Evolutionary conservation across 345 rosid genomes (phyloP), one percentile per base, ranked within the genome.

Genomic region (Hirschfeldia incana): DNA sequence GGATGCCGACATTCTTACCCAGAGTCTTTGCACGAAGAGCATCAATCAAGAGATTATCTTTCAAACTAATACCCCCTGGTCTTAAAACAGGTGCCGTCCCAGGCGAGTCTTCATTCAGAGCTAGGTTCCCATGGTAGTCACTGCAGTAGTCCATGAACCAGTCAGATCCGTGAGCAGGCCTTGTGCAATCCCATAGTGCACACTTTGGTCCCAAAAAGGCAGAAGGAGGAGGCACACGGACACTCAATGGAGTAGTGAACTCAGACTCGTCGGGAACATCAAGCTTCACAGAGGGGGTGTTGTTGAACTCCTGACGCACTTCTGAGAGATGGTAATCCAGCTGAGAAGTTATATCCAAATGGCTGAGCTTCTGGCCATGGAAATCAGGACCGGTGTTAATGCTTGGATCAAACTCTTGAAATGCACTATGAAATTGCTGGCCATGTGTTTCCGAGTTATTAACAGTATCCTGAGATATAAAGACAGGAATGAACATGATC

Each of bases 151-250:
- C 89, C 68, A 76, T 51, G 57, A 69, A 85, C 86, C 85, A 84
- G 15, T 87, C 91, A 37, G 83, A 81, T 37, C 87, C 91, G 32
- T 87, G 90, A 80, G 92, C 91, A 55, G 98, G 98, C 80, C 97
- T 87, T 51, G 91, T 79, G 78, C 98, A 94, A 75, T 92, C 98
- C 97, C 97, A 94, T 3, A 94, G 88, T 7, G 97, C 91, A 86
- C 98, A 94, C 77, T 86, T 90, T 33, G 93, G 96, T 16, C 97
- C 92, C 88, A 94, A 28, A 81, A 92, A 90, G 8, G 98, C 93
- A 81, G 91, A 85, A 13, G 97, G 91, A 13, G 97, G 91, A 44
- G 91, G 87, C 59, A 88, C 92, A 58, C 82, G 77, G 76, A 86
- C 72, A 53, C 81, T 81, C 26, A 85, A 84, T 57, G 86, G 85